Evolutionary conservation across 2,329 filamentous ascomycete genomes (phyloP), one percentile per base, ranked within the genome.

Genomic region (Lachnellula occidentalis): DNA sequence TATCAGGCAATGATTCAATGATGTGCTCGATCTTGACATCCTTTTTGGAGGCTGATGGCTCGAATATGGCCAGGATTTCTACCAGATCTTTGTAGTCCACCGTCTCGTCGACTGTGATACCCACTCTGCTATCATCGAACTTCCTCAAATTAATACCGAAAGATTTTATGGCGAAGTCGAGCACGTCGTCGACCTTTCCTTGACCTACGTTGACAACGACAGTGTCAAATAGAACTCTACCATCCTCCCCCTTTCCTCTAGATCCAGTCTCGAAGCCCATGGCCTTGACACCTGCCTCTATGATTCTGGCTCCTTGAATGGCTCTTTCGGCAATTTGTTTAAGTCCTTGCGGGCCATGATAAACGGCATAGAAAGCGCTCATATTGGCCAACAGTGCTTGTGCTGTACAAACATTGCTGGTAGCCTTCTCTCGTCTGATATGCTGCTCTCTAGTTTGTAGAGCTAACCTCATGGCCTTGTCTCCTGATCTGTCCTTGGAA

Each of bases 331-430:
- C 92, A 68, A 96, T 96, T 14, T 83, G 80, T 72, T 85, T 90
- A 49, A 97, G 75, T 17, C 92, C 91, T 51, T 83, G 73, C 1
- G 92, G 92, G 3, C 92, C 92, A 69, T 97, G 92, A 71, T 96
- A 97, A 51, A 96, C 79, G 50, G 91, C 92, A 69, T 96, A 97
- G 75, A 96, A 87, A 52, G 92, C 90, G 63, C 85, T 92, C 90
- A 96, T 96, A 72, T 97, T 97, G 37, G 92, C 92, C 50, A 96
- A 78, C 24, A 97, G 76, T 8, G 92, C 92, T 73, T 97, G 92
- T 1, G 92, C 92, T 1, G 92, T 97, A 76, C 92, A 97, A 56
- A 96, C 92, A 69, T 97, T 97, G 76, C 91, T 96, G 1, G 92
- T 97, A 1, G 92, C 92, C 79, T 96, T 96, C 71, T 97, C 92